Percentiles rank a stretch among this genome's conserved stretches.
These are phyloP conservation scores for Phallus indusiatus DNA, from an alignment of 768 basidiomycete species.

Conservation along the genomic window DNA sequence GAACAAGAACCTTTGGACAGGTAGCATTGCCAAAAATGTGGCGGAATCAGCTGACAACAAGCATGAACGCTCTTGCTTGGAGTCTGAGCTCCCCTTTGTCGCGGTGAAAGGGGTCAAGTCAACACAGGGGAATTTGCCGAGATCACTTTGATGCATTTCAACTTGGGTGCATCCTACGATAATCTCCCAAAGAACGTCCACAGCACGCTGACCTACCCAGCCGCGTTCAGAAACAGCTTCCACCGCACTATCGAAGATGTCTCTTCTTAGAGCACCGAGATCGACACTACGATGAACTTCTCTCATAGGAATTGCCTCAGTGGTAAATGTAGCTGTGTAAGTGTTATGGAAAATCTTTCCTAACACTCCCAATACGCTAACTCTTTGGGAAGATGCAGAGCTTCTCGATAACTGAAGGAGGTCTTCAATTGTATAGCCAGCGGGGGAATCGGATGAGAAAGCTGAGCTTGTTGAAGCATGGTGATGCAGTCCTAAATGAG, in stretches of 20 bases:
- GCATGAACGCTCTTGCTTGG: neutral
- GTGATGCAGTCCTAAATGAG: slow-evolving; percentile 84
- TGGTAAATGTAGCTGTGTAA: neutral
- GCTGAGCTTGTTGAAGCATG: slow-evolving; percentile 48
- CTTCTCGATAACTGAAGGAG: slow-evolving; percentile 72
- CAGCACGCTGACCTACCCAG: slow-evolving; percentile 53
- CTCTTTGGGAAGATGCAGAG: slow-evolving; percentile 74
- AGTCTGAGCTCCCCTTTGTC: neutral
- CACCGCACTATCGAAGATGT: slow-evolving; percentile 56
- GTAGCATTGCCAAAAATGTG: neutral
- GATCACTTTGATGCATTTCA: neutral
- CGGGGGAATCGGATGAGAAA: slow-evolving; percentile 40
- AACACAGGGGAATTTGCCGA: slow-evolving; percentile 4
- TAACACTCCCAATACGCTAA: slow-evolving; percentile 70
- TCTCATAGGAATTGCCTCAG: neutral
- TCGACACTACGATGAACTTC: neutral
- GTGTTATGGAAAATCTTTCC: slow-evolving; percentile 40
- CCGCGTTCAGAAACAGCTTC: slow-evolving; percentile 59
- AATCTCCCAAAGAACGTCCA: slow-evolving; percentile 68
- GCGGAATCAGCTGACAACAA: neutral
- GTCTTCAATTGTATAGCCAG: slow-evolving; percentile 86
- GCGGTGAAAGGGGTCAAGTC: neutral
- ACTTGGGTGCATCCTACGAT: slow-evolving; percentile 42
- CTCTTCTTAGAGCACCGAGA: slow-evolving; percentile 34
- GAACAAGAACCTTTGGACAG: neutral